Evolutionary conservation across 164 flowering plant species (phyloP).

Genomic region (Magnolia officinalis): DNA sequence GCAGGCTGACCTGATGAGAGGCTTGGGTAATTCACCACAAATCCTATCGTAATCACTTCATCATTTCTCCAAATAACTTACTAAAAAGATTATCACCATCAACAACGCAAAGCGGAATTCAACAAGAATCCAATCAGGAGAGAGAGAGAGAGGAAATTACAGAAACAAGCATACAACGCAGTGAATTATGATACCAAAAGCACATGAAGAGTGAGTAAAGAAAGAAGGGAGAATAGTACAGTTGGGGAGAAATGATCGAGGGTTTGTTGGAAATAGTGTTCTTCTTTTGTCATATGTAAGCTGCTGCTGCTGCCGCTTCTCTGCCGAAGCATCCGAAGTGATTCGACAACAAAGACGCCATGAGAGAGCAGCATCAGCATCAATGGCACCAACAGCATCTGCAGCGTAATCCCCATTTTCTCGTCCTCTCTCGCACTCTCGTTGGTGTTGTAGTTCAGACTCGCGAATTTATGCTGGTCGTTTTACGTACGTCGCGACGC

Average conservation of each 20-base stretch:
- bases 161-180: too few species aligned
- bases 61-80: too few species aligned
- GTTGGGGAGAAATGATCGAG: constrained; percentile 94
- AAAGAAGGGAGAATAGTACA: constrained; percentile 23
- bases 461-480: too few species aligned
- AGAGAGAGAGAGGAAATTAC: too few species aligned
- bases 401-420: neutral
- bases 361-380: constrained; percentile 3
- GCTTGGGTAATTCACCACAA: too few species aligned
- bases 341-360: constrained; percentile 21
- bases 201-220: neutral
- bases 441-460: neutral
- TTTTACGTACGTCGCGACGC: too few species aligned
- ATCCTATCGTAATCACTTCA: too few species aligned
- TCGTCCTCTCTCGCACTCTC: neutral
- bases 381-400: neutral
- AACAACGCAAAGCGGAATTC: too few species aligned
- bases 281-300: constrained; percentile 52
- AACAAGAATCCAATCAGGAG: too few species aligned
- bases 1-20: too few species aligned
- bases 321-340: constrained; percentile 17
- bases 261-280: constrained; percentile 81
- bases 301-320: constrained; percentile 4
- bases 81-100: too few species aligned
- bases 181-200: neutral